Evolutionary conservation across 495 filamentous ascomycete species (phyloP).

Genomic region (Talaromyces wortmannii): DNA sequence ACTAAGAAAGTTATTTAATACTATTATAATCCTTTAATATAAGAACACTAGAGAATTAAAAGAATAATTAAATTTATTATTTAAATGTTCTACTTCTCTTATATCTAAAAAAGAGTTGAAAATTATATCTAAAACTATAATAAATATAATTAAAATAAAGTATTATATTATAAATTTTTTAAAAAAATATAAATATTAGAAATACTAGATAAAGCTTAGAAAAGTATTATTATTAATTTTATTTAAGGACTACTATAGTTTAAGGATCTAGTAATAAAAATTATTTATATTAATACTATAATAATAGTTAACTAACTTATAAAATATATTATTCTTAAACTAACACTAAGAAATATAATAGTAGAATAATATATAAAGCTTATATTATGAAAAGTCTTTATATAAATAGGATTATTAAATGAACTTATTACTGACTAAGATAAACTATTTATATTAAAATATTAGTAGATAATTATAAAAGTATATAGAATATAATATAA

Average conservation of each 20-base stretch:
- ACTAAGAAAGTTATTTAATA: slow-evolving; percentile 3
- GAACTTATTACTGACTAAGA: slow-evolving; percentile 6
- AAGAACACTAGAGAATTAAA: neutral
- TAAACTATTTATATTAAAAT: slow-evolving; percentile 8
- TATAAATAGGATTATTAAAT: neutral
- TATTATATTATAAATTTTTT: neutral
- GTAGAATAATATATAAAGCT: neutral
- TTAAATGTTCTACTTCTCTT: slow-evolving; percentile 4
- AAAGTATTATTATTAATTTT: slow-evolving; percentile 16
- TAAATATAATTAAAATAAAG: neutral
- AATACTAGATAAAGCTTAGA: slow-evolving; percentile 3
- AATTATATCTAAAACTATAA: slow-evolving; percentile 9
- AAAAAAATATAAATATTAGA: slow-evolving; percentile 10
- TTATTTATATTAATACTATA: slow-evolving; percentile 1
- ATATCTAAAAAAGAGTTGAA: neutral
- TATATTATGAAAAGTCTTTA: slow-evolving; percentile 4
- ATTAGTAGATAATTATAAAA: slow-evolving; percentile 2
- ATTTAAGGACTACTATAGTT: slow-evolving; percentile 2
- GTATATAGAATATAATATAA: no score
- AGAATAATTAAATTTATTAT: slow-evolving; percentile 6
- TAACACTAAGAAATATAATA: slow-evolving; percentile 1
- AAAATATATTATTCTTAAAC: slow-evolving; percentile 7
- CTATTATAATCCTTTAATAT: neutral
- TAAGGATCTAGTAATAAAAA: neutral
- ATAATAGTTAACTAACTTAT: slow-evolving; percentile 6